Percentiles rank a stretch among this genome's conserved stretches.
Conservation (phyloP, 2,329 filamentous ascomycete species). For the Hymenoscyphus linearis region DNA sequence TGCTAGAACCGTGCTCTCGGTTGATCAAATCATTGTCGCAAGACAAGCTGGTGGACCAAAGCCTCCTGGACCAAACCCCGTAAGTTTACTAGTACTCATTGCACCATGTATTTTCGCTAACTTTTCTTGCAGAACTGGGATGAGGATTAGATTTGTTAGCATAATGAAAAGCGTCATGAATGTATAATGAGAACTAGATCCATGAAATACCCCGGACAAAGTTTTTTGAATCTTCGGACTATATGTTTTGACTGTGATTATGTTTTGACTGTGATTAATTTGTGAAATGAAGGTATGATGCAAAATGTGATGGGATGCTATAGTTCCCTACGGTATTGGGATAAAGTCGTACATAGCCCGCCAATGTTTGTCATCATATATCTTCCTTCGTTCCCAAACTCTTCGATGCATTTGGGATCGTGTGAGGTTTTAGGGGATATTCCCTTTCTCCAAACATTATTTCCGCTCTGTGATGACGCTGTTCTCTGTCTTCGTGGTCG, state of each 20-base stretch:
- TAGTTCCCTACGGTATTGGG: too few relatives aligned
- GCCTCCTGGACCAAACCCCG: constrained; percentile 85
- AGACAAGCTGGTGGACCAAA: constrained; percentile 96
- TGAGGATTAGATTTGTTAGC: constrained; percentile 32
- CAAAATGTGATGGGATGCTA: too few relatives aligned
- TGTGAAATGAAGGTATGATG: too few relatives aligned
- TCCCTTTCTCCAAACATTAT: too few relatives aligned
- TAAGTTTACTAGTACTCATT: constrained; percentile 19
- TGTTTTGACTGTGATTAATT: neutral
- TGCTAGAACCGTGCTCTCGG: constrained; percentile 86
- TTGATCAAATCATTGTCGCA: constrained; percentile 98
- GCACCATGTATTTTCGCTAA: constrained; percentile 12
- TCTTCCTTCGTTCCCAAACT: too few relatives aligned
- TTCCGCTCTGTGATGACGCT: too few relatives aligned
- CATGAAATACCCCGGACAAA: neutral
- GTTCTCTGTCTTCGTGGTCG: too few relatives aligned
- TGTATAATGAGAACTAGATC: constrained; percentile 28
- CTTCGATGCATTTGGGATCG: too few relatives aligned
- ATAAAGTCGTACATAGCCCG: too few relatives aligned
- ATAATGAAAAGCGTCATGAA: constrained; percentile 19
- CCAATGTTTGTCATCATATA: too few relatives aligned
- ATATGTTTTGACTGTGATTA: neutral
- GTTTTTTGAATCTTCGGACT: neutral
- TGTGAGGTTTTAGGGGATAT: too few relatives aligned
- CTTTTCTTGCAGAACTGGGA: constrained; percentile 30